Base-by-base conservation (phyloP, 116 monocot genomes). In the Phalaenopsis hybrid region DNA sequence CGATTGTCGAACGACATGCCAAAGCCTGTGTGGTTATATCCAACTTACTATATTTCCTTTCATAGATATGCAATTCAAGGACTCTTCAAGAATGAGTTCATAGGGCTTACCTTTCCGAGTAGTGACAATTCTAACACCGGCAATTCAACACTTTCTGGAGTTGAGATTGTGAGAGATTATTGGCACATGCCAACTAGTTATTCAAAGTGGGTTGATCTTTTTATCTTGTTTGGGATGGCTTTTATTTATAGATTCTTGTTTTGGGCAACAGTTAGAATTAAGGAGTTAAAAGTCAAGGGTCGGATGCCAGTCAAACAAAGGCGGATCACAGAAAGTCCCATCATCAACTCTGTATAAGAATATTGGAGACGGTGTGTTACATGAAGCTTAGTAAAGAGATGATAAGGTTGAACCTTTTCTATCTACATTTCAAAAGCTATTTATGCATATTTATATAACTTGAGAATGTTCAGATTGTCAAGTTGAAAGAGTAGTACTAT, bases 51-150 rank as follows among this genome's bases (percentile, higher is more conserved):
- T 80, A 82, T 93, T 31, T 58, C 91, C 1, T 88, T 88, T 65
- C 88, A 92, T 41, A 90, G 85, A 83, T 94, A 90, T 41, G 80
- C 86, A 0, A 76, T 44, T 81, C 92, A 92, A 59, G 94, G 87
- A 1, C 85, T 85, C 78, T 89, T 88, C 82, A 94, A 94, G 89
- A 94, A 94, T 49, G 91, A 89, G 84, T 86, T 87, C 80, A 13
- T 83, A 5, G 91, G 93, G 33, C 55, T 87, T 10, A 84, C 74
- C 1, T 94, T 91, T 75, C 85, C 83, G 7, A 31, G 20, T n/a
- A 46, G 75, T n/a, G 20, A 23, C 11, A 55, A 16, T 0, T 3
- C 15, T 3, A 55, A 55, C 16, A 15, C 15, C 2, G 75, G 43
- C 6, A 31, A 31, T 31, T 44, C 75, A 8, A 46, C 45, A 3